Evolutionary conservation across 2,329 filamentous ascomycete genomes (phyloP), one percentile per base, ranked within the genome.

Genomic region (Penicillium decumbens): DNA sequence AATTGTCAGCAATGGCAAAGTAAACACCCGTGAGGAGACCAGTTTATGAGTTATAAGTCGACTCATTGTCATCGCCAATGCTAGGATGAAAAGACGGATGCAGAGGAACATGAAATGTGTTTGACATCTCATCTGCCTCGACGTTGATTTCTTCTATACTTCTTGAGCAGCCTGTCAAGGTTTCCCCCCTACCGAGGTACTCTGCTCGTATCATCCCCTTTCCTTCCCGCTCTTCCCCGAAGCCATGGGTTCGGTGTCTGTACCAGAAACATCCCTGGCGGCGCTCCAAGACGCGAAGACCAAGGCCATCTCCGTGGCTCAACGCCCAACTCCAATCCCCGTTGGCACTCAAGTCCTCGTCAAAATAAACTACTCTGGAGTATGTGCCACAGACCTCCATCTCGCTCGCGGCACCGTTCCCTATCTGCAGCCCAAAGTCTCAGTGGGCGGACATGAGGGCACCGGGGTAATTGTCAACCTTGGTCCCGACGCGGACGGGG

Each of bases 361-460:
- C 27, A 61, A 61, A 18, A 59, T 75, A 2, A 59, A 62, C 13
- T 58, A 65, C 1, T 72, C 70, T 2, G 66, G 66, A 12, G 56
- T 75, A 29, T 75, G 72, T 49, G 72, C 70, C 3, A 70, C 72
- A 6, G 72, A 75, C 49, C 55, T 68, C 13, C 61, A 60, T 13
- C 64, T 75, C 43, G 52, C 48, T 23, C 52, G 49, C 10, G 45
- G 46, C 13, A 73, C 72, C 0, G 45, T 64, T 0, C 72, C 72
- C 9, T 61, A 71, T 23, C 54, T 74, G 39, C 70, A 71, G 0
- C 68, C 69, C 0, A 61, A 63, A 0, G 57, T 61, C 4, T 52
- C 65, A 23, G 65, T 73, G 1, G 62, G 73, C 0, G 75, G 75
- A 3, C 75, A 77, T 41, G 75, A 77, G 52, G 75, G 74, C 6